Base-by-base conservation (phyloP, 768 basidiomycete species). In the Exsudoporus frostii region DNA sequence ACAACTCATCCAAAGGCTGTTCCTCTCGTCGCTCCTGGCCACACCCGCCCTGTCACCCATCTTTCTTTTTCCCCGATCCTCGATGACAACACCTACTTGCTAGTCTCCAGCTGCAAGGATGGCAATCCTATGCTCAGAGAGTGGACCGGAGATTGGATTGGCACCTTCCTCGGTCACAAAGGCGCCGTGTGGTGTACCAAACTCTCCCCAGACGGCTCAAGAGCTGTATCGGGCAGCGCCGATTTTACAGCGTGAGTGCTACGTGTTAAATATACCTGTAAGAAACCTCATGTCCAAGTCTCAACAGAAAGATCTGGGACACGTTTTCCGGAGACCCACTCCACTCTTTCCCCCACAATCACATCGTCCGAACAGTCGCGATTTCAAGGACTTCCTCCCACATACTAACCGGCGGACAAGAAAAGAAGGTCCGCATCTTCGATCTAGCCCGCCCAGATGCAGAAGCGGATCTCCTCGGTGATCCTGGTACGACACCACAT, bases 111-210 rank as follows among this genome's bases (percentile, higher is more conserved):
- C 63, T 98, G 97, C 78, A 99, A 98, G 74, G 97, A 98, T 79
- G 97, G 97, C 32, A 98, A 93, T 64, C 95, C 93, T 41, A 95
- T 96, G 92, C 76, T 97, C 60, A 84, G 93, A 66, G 89, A 93
- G 65, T 96, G 95, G 95, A 90, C 92, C 50, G 96, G 96, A 32
- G 97, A 99, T 72, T 99, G 97, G 97, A 90, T 97, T 67, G 97
- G 97, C 34, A 91, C 89, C 17, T 92, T 90, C 69, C 77, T 91
- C 38, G 88, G 89, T 22, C 88, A 90, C 74, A 90, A 92, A 70
- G 97, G 96, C 62, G 96, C 96, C 8, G 96, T 99, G 4, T 99
- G 96, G 96, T 86, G 90, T 59, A 90, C 90, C 45, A 96, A 97
- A 73, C 82, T 99, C 55, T 92, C 89, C 25, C 73, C 79, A 20